These are phyloP conservation scores for Nicotiana tomentosiformis DNA, from an alignment of 257 asterid genomes.

Conservation along the genomic window DNA sequence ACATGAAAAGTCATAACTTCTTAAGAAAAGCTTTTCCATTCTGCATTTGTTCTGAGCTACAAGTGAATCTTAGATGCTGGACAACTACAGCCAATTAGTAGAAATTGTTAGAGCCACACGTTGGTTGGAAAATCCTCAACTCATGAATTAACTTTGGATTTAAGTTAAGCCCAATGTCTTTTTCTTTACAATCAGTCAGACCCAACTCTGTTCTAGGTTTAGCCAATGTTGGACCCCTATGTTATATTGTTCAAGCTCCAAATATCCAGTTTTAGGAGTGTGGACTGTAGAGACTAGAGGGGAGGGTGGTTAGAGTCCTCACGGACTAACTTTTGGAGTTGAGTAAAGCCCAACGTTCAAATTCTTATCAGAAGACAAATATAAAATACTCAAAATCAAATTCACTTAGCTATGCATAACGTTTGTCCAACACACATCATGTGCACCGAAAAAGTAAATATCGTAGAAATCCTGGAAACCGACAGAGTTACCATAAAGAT, in stretches of 20 bases:
- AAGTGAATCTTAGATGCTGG: not conserved
- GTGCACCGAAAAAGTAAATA: not conserved
- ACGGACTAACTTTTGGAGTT: not conserved
- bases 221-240: not conserved
- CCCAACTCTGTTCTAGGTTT: not conserved
- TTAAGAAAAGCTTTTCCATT: not conserved
- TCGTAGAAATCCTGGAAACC: not conserved
- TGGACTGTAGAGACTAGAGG: not conserved
- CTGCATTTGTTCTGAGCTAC: not conserved
- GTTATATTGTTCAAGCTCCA: not conserved
- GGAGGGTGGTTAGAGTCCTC: not conserved
- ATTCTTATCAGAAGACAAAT: not conserved
- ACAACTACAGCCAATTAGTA: not conserved
- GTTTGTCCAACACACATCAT: not conserved
- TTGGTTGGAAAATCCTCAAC: not conserved
- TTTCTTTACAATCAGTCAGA: not conserved
- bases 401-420: not conserved
- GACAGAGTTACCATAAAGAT: not conserved
- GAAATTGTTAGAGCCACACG: not conserved
- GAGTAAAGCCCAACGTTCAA: not conserved
- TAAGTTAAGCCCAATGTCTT: not conserved
- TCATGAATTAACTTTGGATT: not conserved
- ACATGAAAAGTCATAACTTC: not conserved
- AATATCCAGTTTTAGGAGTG: not conserved
- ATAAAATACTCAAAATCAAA: not conserved